A percentile compares a stretch with the other conserved stretches of the same genome.
phyloP scores from a whole-genome alignment of 2,329 filamentous ascomycete genomes.

The Botrytis paeoniae region DNA sequence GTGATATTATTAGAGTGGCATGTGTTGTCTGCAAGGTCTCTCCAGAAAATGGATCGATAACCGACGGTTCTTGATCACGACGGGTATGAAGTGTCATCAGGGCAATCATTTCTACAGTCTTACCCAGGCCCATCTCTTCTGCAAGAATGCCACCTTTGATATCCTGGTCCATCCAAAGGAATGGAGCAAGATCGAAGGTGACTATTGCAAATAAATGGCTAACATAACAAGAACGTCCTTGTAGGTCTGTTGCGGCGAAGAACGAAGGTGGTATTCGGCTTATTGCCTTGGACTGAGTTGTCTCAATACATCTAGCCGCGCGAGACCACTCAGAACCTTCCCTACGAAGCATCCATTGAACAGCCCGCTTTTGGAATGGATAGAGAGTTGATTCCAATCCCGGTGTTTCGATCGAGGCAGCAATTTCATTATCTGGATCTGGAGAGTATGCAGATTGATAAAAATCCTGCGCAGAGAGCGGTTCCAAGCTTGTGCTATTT shows the following conservation, averaged over 20 bases:
- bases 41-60: constrained; percentile 43
- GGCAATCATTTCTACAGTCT: constrained; percentile 72
- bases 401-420: constrained; percentile 44
- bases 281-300: background rate
- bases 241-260: constrained; percentile 43
- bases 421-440: constrained; percentile 41
- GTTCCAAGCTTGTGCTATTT: constrained; percentile 21
- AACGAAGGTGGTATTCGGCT: constrained; percentile 44
- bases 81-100: constrained; percentile 64
- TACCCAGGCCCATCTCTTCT: constrained; percentile 82
- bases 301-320: constrained; percentile 17
- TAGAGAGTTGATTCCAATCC: constrained; percentile 54
- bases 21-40: constrained; percentile 47
- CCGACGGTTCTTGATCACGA: constrained; percentile 14
- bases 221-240: constrained; percentile 49
- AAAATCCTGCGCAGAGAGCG: constrained; percentile 56
- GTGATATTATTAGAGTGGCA: constrained; percentile 61
- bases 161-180: constrained; percentile 43
- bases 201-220: constrained; percentile 63
- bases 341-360: constrained; percentile 66
- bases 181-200: constrained; percentile 48
- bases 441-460: constrained; percentile 68
- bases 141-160: constrained; percentile 54
- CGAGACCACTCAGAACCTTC: constrained; percentile 57
- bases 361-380: constrained; percentile 68